Conservation (phyloP, 1,284 basidiomycete species). For the Rugosomyces carneus region DNA sequence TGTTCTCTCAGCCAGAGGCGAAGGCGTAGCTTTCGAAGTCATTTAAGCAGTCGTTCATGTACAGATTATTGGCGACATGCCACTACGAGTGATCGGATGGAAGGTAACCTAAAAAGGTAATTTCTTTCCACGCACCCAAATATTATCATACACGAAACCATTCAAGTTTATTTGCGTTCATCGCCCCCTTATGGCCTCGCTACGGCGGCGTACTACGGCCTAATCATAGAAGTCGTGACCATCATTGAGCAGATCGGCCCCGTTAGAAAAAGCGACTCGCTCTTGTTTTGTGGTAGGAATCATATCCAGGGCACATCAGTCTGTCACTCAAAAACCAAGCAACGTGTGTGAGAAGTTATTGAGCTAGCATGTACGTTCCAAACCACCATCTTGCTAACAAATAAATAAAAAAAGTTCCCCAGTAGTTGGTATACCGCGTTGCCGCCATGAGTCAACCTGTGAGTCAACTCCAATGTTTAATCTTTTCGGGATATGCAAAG, state of each 20-base stretch:
- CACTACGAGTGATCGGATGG: constrained; percentile 2
- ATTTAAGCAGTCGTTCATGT: constrained; percentile 10
- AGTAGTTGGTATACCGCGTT: too few relatives aligned
- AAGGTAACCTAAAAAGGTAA: constrained; percentile 2
- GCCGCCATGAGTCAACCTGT: too few relatives aligned
- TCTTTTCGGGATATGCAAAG: too few relatives aligned
- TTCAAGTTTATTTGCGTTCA: neutral
- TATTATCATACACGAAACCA: neutral
- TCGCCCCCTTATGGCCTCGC: neutral
- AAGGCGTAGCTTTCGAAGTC: constrained; percentile 9
- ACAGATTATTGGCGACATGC: neutral
- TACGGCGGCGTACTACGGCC: too few relatives aligned
- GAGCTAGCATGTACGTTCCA: too few relatives aligned
- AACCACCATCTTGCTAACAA: too few relatives aligned
- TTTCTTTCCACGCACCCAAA: neutral
- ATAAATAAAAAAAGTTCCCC: too few relatives aligned
- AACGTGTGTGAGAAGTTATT: too few relatives aligned
- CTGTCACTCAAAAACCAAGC: neutral
- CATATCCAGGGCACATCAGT: neutral
- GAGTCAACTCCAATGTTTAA: too few relatives aligned
- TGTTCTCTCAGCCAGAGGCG: constrained; percentile 41
- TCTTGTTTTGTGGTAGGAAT: neutral
- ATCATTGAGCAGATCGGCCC: neutral
- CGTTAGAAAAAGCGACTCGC: too few relatives aligned
- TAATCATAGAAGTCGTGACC: neutral